Evolutionary conservation across 768 basidiomycete genomes (phyloP), one percentile per base, ranked within the genome.

Genomic region (Russula olivacea): DNA sequence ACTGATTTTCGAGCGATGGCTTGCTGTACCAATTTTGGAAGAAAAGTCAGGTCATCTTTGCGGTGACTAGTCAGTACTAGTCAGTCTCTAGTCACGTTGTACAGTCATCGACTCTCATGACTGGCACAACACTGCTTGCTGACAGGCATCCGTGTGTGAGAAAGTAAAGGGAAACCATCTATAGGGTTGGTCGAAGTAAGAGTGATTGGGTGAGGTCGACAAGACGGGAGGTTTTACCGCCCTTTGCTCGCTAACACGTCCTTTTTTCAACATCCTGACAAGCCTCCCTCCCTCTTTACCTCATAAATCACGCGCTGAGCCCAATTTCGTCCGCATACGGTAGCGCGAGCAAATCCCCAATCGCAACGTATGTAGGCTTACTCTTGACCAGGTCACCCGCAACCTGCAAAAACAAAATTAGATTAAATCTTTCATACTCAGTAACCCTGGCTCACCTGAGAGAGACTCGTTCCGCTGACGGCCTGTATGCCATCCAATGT

Each of bases 291-390:
- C 34, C 53, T n/a, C 2, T 15, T 40, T 15, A 19, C 14, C 43
- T 21, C n/a, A n/a, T 21, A 45, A 21, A 53, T 65, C 38, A 66
- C 19, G 58, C 62, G 43, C 23, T 52, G 66, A 93, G 81, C 53
- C 91, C 91, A 63, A 93, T 75, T 73, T 92, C 91, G 70, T 93
- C 91, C 68, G 85, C 83, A 72, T 88, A 88, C 15, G 97, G 96
- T 53, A 98, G 80, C 34, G 81, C 71, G 69, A 79, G 76, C 67
- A 86, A 76, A 71, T 96, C 85, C 50, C 95, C 97, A 54, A 98
- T 80, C 12, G 86, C 88, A 45, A 98, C 92, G 68, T 81, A 92
- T 28, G 93, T 94, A 21, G 95, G 91, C 76, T 92, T 90, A 68
- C 79, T 74, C 72, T 85, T 82, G 71, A 90, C 74, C 50, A 96